Conservation (phyloP, 805 yeast species). For the Spathaspora boniae region DNA sequence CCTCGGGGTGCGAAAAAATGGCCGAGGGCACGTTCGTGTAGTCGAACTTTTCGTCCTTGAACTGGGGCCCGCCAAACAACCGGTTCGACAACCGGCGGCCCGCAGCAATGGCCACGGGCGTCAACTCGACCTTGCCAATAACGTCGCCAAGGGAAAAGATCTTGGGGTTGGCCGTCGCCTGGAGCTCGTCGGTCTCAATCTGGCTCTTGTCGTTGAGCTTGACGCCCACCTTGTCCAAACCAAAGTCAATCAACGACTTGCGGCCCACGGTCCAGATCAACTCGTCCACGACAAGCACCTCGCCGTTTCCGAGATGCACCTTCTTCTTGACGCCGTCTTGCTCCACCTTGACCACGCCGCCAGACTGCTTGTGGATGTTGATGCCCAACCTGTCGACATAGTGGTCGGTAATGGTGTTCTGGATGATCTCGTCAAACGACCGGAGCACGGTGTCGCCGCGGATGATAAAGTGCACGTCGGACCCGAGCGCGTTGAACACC, state of each 20-base stretch:
- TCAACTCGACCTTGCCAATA: slow-evolving; percentile 86
- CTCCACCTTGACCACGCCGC: slow-evolving; percentile 38
- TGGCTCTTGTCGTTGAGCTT: slow-evolving; percentile 57
- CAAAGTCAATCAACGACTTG: slow-evolving; percentile 67
- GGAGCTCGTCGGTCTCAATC: slow-evolving; percentile 82
- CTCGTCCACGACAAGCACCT: slow-evolving; percentile 58
- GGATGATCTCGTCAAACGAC: slow-evolving; percentile 80
- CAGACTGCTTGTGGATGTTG: slow-evolving; percentile 66
- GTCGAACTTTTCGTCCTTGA: slow-evolving; percentile 75
- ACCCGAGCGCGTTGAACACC: slow-evolving; percentile 82
- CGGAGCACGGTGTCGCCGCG: slow-evolving; percentile 91
- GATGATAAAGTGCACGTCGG: slow-evolving; percentile 82
- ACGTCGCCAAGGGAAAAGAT: slow-evolving; percentile 92
- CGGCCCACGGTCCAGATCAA: slow-evolving; percentile 96
- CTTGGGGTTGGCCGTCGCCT: slow-evolving; percentile 67
- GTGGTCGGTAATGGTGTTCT: slow-evolving; percentile 71
- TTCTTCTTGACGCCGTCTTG: slow-evolving; percentile 34
- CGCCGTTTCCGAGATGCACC: slow-evolving; percentile 37
- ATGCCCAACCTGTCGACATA: slow-evolving; percentile 77
- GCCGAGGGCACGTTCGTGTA: slow-evolving; percentile 87
- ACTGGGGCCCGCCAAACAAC: slow-evolving; percentile 76
- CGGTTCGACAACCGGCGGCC: slow-evolving; percentile 93
- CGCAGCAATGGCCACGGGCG: slow-evolving; percentile 98
- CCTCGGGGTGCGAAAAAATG: slow-evolving; percentile 98
- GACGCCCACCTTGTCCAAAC: slow-evolving; percentile 74